phyloP scores from a whole-genome alignment of 2,329 filamentous ascomycete species.

The Neonectria magnoliae region DNA sequence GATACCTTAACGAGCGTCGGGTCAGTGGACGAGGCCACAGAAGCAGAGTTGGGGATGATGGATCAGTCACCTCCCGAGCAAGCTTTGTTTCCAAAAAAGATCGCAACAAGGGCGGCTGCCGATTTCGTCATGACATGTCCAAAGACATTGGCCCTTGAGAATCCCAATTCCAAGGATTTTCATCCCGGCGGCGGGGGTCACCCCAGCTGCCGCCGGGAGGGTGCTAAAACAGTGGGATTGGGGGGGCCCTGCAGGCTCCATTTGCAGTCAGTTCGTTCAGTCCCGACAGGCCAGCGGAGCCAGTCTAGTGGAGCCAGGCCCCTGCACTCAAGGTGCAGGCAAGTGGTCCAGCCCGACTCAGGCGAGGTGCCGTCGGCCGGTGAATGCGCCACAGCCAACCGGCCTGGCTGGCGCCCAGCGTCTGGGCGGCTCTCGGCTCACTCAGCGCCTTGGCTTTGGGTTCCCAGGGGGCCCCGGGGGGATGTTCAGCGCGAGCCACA shows the following conservation, averaged over 20 bases:
- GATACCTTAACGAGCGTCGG: neutral
- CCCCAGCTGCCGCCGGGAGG: slow-evolving; percentile 1
- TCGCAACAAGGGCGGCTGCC: neutral
- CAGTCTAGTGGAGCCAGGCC: too few relatives aligned
- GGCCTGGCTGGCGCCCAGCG: slow-evolving; percentile 1
- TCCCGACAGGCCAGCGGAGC: neutral
- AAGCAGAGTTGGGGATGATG: neutral
- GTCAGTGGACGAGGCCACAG: neutral
- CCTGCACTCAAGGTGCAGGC: too few relatives aligned
- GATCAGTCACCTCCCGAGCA: too few relatives aligned
- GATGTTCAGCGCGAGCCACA: neutral
- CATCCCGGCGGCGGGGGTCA: neutral
- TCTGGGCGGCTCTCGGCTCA: slow-evolving; percentile 18
- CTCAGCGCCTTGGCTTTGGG: slow-evolving; percentile 5
- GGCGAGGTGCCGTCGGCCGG: too few relatives aligned
- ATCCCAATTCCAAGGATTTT: slow-evolving; percentile 24
- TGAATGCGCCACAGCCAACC: neutral
- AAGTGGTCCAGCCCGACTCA: too few relatives aligned
- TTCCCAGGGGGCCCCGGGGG: neutral
- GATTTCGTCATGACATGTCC: slow-evolving; percentile 17
- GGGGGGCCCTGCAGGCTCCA: too few relatives aligned
- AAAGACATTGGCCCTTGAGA: neutral
- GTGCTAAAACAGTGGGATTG: neutral
- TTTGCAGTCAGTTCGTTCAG: too few relatives aligned
- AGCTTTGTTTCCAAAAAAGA: neutral